Evolutionary conservation across 2,329 filamentous ascomycete species (phyloP), one percentile per base, ranked within the genome.

Genomic region (Sporothrix protearum): DNA sequence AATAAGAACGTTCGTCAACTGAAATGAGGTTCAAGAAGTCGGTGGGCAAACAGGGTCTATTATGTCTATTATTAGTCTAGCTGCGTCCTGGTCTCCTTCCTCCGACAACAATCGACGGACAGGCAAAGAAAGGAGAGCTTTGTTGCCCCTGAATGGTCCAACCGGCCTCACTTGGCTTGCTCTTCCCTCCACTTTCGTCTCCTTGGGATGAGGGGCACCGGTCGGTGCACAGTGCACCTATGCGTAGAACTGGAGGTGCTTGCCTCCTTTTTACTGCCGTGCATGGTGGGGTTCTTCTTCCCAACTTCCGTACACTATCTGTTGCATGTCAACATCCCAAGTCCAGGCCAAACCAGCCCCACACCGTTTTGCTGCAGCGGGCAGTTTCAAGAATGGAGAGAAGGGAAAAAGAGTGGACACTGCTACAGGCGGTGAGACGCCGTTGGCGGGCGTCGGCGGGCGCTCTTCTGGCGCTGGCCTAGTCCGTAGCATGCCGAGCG

Each of bases 31-130:
- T 39, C 14, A 30, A 28, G 42, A 70, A 49, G 63, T 47, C 63
- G 63, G 63, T 67, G 63, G 63, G 63, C 63, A 67, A 49, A 36
- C 39, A 28, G 61, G 63, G 63, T 51, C 42, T 49, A 67, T 67
- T n/a, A n/a, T 49, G 63, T 51, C 42, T 49, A 67, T 67, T n/a
- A n/a, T 49, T 66, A 51, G 63, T 67, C 16, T 49, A 19, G 61
- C 42, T 39, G 33, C 6, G 55, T 25, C 33, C 8, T 22, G 6
- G 49, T 28, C 49, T 28, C 49, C 22, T 16, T 53, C 49, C 59
- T 25, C 6, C 39, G 30, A 36, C n/a, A 42, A 25, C 49, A 63
- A 63, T 42, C 33, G 19, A 45, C 25, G 14, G 49, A 22, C n/a
- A 53, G 49, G 22, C 10, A 53, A 53, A 25, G 49, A 53, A n/a